Conservation (phyloP, 352 stramenopile species). For the Phytophthora boehmeriae region DNA sequence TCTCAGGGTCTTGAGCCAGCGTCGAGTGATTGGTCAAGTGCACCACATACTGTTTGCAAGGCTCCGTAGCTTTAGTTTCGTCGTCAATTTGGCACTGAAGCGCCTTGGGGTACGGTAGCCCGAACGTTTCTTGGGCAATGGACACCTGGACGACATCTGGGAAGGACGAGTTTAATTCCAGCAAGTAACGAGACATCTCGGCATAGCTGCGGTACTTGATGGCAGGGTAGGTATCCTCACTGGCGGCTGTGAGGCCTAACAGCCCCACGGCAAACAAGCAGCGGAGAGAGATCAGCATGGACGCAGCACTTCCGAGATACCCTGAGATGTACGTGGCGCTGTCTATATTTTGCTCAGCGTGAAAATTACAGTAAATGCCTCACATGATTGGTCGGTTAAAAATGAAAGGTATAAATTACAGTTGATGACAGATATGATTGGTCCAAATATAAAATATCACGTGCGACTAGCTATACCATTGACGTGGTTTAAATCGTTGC, state of each 20-base stretch:
- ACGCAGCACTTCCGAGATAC: conserved; percentile 10
- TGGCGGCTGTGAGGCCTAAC: background rate
- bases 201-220: conserved; percentile 74
- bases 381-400: background rate
- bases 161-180: conserved; percentile 75
- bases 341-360: too few species aligned
- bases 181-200: conserved; percentile 65
- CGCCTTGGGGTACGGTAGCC: conserved; percentile 70
- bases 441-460: conserved; percentile 1
- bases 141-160: conserved; percentile 82
- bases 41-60: conserved; percentile 87
- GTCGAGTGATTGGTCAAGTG: conserved; percentile 91
- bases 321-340: conserved; percentile 23
- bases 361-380: background rate
- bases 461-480: background rate
- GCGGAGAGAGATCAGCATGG: background rate
- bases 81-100: conserved; percentile 68
- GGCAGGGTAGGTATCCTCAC: conserved; percentile 6
- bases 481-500: conserved; percentile 49
- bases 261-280: conserved; percentile 7
- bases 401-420: too few species aligned
- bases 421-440: conserved; percentile 4
- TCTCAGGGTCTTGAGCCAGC: conserved; percentile 54
- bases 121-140: conserved; percentile 85
- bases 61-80: conserved; percentile 29